A percentile compares a stretch with the other conserved stretches of the same genome.
These are phyloP conservation scores for Diophrys sp. DNA, from an alignment of 73 alveolate species.

Conservation along the genomic window DNA sequence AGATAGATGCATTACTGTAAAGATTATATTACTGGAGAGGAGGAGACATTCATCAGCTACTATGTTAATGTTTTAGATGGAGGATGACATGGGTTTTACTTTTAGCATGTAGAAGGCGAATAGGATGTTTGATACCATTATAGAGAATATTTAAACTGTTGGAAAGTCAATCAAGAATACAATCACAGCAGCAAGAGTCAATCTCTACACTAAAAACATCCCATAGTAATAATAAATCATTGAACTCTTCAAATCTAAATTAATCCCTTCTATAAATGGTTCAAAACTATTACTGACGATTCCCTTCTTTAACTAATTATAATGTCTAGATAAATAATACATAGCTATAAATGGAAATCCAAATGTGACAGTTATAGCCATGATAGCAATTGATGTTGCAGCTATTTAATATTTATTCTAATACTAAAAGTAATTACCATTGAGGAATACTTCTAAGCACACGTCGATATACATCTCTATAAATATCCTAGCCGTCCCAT, in stretches of 20 bases:
- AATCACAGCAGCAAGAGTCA: neutral
- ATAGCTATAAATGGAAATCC: neutral
- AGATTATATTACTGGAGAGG: neutral
- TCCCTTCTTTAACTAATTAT: neutral
- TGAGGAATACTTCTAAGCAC: neutral
- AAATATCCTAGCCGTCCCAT: neutral
- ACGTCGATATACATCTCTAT: neutral
- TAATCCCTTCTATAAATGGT: neutral
- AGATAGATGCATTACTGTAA: neutral
- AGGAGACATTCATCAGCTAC: neutral
- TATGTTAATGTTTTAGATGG: neutral
- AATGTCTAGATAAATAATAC: neutral
- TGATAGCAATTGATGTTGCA: neutral
- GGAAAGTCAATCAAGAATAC: neutral
- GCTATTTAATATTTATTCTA: no score
- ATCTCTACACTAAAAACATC: neutral
- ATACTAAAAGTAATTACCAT: neutral
- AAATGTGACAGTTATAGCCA: neutral
- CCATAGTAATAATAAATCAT: neutral
- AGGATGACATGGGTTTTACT: neutral
- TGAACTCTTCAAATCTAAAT: neutral
- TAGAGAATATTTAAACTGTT: neutral
- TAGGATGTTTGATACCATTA: neutral
- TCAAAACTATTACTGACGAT: no score
- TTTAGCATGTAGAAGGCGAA: neutral